Percentiles rank a stretch among this genome's conserved stretches.
Evolutionary conservation across 2,329 filamentous ascomycete species (phyloP).

Genomic region (Ceratocystis diversiconidia): DNA sequence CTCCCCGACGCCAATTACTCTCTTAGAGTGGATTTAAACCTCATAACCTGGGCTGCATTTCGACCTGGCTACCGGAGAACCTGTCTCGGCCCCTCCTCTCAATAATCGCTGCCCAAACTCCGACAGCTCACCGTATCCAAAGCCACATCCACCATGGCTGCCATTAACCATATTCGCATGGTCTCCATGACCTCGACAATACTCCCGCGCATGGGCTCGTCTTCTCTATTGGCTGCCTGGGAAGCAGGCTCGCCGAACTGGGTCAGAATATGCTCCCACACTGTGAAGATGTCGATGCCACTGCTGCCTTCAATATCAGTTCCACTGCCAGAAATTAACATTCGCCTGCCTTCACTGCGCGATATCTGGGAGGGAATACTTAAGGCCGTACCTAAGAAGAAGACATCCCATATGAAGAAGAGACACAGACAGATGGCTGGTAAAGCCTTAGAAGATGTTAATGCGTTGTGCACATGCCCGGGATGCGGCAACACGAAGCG

Average conservation of each 20-base stretch:
- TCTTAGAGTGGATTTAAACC: background rate
- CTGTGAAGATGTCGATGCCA: slow-evolving; percentile 23
- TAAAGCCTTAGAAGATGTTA: slow-evolving; percentile 86
- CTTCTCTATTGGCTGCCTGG: slow-evolving; percentile 4
- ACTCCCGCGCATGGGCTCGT: slow-evolving; percentile 9
- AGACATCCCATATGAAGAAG: slow-evolving; percentile 94
- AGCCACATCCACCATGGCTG: background rate
- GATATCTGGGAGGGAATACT: slow-evolving; percentile 89
- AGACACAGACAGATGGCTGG: slow-evolving; percentile 86
- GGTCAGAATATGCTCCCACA: slow-evolving; percentile 11
- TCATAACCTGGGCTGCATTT: background rate
- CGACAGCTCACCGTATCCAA: background rate
- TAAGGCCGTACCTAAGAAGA: slow-evolving; percentile 93
- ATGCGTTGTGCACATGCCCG: slow-evolving; percentile 72
- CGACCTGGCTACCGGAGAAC: background rate
- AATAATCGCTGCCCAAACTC: background rate
- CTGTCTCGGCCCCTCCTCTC: background rate
- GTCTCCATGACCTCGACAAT: slow-evolving; percentile 9
- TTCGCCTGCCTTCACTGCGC: slow-evolving; percentile 44
- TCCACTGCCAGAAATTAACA: slow-evolving; percentile 45
- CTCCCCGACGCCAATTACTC: background rate
- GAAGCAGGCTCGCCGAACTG: slow-evolving; percentile 1
- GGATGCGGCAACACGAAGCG: slow-evolving; percentile 79
- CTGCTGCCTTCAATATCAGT: slow-evolving; percentile 42
- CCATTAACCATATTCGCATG: slow-evolving; percentile 11